phyloP scores from a whole-genome alignment of 805 yeast species.

The Wickerhamomyces tratensis region DNA sequence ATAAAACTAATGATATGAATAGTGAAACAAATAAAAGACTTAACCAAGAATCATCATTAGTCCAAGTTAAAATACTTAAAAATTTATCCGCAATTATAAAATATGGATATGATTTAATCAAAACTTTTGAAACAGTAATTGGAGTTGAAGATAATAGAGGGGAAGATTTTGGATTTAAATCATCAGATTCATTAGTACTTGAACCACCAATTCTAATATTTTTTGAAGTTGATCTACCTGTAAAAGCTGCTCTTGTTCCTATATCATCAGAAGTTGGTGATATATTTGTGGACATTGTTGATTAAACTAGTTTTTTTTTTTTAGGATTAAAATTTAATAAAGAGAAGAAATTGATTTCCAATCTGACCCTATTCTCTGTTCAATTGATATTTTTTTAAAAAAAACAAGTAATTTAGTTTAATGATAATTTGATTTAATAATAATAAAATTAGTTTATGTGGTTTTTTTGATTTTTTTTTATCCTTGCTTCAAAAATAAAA shows the following conservation, averaged over 20 bases:
- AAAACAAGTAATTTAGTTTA: too few species aligned
- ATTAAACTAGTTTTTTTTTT: too few species aligned
- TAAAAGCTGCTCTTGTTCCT: constrained; percentile 29
- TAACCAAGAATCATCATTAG: constrained; percentile 74
- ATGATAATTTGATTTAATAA: too few species aligned
- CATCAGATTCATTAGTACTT: constrained; percentile 6
- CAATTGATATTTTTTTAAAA: too few species aligned
- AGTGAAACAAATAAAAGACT: constrained; percentile 50
- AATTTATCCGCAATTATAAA: constrained; percentile 60
- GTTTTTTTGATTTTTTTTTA: too few species aligned
- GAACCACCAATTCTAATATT: constrained; percentile 13
- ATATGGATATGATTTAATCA: constrained; percentile 80
- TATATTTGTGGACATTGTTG: neutral
- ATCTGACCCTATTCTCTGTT: too few species aligned
- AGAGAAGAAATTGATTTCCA: too few species aligned
- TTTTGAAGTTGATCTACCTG: constrained; percentile 21
- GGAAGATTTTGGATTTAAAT: constrained; percentile 27
- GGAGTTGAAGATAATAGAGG: constrained; percentile 87
- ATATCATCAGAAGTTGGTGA: constrained; percentile 16
- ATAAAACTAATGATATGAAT: constrained; percentile 52
- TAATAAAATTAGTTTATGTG: too few species aligned
- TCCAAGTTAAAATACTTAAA: constrained; percentile 80
- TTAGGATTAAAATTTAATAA: too few species aligned
- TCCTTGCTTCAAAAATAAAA: too few species aligned
- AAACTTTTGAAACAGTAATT: constrained; percentile 77